Evolutionary conservation across 345 rosid species (phyloP).

Genomic region (Alliaria petiolata): DNA sequence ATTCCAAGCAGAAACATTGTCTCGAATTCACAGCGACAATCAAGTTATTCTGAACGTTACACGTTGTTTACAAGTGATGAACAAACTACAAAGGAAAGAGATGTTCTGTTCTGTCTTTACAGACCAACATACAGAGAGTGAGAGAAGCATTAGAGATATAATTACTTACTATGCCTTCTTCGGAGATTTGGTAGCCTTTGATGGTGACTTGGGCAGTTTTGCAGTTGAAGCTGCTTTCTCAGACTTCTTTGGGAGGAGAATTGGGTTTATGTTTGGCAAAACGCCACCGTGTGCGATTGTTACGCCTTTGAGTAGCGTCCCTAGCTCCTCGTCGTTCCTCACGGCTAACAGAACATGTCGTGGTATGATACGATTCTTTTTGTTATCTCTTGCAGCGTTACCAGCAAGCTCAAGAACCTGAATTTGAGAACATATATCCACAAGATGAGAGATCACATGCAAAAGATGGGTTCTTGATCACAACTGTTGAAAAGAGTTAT

Average conservation of each 20-base stretch:
- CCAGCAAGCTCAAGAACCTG: conserved; percentile 75
- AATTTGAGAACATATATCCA: background rate
- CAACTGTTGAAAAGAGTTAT: too few relatives aligned
- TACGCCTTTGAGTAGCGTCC: conserved; percentile 61
- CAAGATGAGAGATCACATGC: too few relatives aligned
- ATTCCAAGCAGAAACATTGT: background rate
- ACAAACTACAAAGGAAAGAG: background rate
- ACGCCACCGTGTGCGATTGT: conserved; percentile 86
- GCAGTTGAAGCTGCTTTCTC: conserved; percentile 34
- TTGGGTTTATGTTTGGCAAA: conserved; percentile 65
- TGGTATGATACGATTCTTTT: conserved; percentile 69
- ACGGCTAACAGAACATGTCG: conserved; percentile 63
- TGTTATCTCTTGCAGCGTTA: conserved; percentile 72
- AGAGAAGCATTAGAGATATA: background rate
- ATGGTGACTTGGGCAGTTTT: conserved; percentile 58
- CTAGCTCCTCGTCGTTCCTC: conserved; percentile 72
- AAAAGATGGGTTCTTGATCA: background rate
- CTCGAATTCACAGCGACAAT: background rate
- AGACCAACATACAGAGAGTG: conserved; percentile 1
- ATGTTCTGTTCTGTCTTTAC: conserved; percentile 9
- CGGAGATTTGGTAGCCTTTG: conserved; percentile 66
- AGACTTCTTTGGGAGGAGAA: conserved; percentile 59
- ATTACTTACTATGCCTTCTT: conserved; percentile 52
- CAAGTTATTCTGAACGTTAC: background rate
- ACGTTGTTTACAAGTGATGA: background rate